phyloP scores from a whole-genome alignment of 768 basidiomycete species.

The Lanmaoa pseudosensibilis region DNA sequence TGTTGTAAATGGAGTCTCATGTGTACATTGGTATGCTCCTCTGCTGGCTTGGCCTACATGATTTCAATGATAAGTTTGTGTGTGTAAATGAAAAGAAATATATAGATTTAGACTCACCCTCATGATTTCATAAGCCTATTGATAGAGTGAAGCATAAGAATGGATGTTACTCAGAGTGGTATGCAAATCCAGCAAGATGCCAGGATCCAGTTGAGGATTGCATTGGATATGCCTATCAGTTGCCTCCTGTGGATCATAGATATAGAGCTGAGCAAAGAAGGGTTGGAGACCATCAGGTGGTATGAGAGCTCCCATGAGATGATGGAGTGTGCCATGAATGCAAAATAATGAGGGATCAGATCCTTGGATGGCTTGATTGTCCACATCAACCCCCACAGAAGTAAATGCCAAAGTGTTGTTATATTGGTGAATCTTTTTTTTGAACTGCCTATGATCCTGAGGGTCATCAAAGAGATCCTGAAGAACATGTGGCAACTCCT shows the following conservation, averaged over 20 bases:
- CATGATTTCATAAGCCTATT: no score
- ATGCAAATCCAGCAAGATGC: conserved; percentile 23
- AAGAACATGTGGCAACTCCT: conserved; percentile 15
- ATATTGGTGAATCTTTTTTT: conserved; percentile 41
- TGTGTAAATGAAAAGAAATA: no score
- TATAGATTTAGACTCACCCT: no score
- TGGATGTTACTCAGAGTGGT: no score
- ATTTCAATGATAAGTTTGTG: no score
- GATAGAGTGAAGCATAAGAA: no score
- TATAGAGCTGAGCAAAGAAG: conserved; percentile 42
- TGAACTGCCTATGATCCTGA: no score
- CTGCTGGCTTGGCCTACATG: no score
- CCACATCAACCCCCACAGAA: no score
- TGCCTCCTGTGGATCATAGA: conserved; percentile 40
- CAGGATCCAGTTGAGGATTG: not conserved
- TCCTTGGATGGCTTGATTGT: no score
- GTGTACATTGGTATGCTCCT: no score
- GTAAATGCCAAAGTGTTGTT: conserved; percentile 23
- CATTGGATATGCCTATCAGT: conserved; percentile 22
- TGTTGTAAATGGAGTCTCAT: no score
- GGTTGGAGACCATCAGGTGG: conserved; percentile 24
- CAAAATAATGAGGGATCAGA: not conserved
- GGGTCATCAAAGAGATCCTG: conserved; percentile 18
- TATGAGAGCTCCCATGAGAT: conserved; percentile 35
- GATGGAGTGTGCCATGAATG: conserved; percentile 34